Evolutionary conservation across 2,329 filamentous ascomycete species (phyloP).

Genomic region (Geoglossum cookeanum): DNA sequence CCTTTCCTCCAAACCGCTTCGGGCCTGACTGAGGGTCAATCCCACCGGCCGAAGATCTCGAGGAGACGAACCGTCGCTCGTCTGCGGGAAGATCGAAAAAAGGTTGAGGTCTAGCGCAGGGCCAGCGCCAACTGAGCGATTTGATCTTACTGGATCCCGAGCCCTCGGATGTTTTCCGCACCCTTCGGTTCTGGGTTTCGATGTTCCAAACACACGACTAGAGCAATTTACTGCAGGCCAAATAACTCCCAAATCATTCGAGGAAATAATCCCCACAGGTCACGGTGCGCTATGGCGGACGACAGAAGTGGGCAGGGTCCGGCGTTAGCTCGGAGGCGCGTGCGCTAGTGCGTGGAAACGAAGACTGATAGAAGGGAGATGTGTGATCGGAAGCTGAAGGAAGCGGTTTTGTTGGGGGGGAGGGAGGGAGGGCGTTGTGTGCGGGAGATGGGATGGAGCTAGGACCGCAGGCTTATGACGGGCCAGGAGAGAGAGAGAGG

Average conservation of each 20-base stretch:
- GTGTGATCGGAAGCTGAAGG: neutral
- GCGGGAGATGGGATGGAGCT: neutral
- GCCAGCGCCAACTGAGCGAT: neutral
- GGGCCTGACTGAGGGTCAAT: neutral
- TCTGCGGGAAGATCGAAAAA: constrained; percentile 2
- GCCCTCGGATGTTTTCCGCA: constrained; percentile 2
- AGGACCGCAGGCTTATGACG: too few species aligned
- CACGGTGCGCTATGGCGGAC: neutral
- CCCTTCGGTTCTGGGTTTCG: constrained; percentile 1
- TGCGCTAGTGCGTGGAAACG: neutral
- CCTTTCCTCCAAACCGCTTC: neutral
- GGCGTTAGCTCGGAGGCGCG: neutral
- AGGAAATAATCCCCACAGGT: neutral
- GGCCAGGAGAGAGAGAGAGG: too few species aligned
- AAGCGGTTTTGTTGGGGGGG: neutral
- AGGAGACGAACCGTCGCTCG: neutral
- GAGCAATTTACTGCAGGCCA: neutral
- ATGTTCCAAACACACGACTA: neutral
- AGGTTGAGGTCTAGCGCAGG: constrained; percentile 1
- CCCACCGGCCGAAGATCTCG: neutral
- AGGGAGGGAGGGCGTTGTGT: neutral
- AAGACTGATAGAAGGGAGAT: neutral
- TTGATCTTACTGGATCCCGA: neutral
- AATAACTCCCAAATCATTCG: neutral
- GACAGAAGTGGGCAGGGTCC: neutral